Conservation (phyloP, 2,329 filamentous ascomycete genomes). For the Plenodomus tracheiphilus region DNA sequence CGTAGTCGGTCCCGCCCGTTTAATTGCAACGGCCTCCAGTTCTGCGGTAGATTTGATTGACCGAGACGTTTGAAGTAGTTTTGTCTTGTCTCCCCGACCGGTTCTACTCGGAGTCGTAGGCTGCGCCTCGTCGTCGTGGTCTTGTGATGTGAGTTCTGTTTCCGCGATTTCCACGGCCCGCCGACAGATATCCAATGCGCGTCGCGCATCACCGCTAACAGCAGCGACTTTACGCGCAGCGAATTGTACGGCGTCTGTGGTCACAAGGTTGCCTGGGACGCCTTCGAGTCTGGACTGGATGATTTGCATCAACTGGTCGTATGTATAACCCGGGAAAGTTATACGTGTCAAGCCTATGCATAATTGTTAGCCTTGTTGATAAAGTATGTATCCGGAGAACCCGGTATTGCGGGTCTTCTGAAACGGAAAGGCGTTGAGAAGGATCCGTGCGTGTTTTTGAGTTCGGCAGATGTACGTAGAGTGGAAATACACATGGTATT, state of each 20-base stretch:
- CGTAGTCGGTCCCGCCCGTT: constrained; percentile 22
- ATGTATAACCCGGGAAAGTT: constrained; percentile 95
- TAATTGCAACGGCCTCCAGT: constrained; percentile 23
- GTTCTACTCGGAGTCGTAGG: constrained; percentile 67
- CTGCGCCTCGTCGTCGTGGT: constrained; percentile 42
- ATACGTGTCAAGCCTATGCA: constrained; percentile 77
- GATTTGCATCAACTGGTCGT: constrained; percentile 96
- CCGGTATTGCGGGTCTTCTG: constrained; percentile 18
- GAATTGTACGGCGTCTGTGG: constrained; percentile 92
- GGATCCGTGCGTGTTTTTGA: constrained; percentile 18
- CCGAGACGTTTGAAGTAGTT: constrained; percentile 19
- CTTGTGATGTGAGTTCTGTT: constrained; percentile 57
- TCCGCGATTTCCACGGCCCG: constrained; percentile 95
- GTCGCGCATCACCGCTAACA: constrained; percentile 89
- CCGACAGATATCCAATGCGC: constrained; percentile 92
- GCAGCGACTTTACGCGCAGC: constrained; percentile 95
- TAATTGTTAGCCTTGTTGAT: constrained; percentile 37
- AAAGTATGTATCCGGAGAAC: constrained; percentile 18
- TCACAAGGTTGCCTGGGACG: constrained; percentile 86
- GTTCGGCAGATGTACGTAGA: constrained; percentile 14
- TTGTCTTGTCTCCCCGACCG: constrained; percentile 42
- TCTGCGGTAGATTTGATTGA: constrained; percentile 24
- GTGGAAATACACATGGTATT: background rate
- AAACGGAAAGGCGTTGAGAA: constrained; percentile 15
- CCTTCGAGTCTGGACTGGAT: constrained; percentile 91